phyloP scores from a whole-genome alignment of 352 stramenopile genomes.

The Globisporangium nunn region DNA sequence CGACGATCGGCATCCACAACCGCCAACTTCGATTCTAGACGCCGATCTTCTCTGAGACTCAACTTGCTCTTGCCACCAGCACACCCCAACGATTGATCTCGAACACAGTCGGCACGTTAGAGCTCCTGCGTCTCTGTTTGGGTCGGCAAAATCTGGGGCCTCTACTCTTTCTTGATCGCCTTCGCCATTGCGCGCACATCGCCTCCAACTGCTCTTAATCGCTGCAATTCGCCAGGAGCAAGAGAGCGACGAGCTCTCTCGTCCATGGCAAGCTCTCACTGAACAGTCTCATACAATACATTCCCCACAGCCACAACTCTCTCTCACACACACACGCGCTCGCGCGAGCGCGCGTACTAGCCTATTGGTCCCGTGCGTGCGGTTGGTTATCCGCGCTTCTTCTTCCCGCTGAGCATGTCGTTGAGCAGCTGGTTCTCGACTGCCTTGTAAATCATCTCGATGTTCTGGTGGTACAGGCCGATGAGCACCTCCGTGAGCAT shows the following conservation, averaged over 20 bases:
- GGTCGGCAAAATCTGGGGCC: too few relatives aligned
- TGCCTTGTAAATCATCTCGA: slow-evolving; percentile 15
- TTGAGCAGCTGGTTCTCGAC: slow-evolving; percentile 15
- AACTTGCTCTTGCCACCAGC: too few relatives aligned
- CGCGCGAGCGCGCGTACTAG: not conserved
- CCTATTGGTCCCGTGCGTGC: slow-evolving; percentile 1
- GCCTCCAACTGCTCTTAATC: too few relatives aligned
- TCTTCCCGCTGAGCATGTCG: slow-evolving; percentile 14
- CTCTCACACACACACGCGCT: not conserved
- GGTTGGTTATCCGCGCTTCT: slow-evolving; percentile 1
- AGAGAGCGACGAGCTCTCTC: not conserved
- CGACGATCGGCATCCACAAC: too few relatives aligned
- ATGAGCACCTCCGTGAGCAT: slow-evolving; percentile 17
- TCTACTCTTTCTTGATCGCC: too few relatives aligned
- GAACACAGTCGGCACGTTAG: too few relatives aligned
- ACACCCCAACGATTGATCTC: too few relatives aligned
- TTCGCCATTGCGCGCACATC: too few relatives aligned
- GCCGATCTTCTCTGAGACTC: too few relatives aligned
- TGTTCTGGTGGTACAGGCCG: slow-evolving; percentile 15
- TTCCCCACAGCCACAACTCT: not conserved
- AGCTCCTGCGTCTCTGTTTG: too few relatives aligned
- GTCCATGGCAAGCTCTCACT: not conserved
- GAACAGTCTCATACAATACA: not conserved
- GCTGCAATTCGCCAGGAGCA: too few relatives aligned
- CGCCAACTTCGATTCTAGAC: too few relatives aligned